Evolutionary conservation across 108 stramenopile species (phyloP).

Genomic region (Cyclotella sp.): DNA sequence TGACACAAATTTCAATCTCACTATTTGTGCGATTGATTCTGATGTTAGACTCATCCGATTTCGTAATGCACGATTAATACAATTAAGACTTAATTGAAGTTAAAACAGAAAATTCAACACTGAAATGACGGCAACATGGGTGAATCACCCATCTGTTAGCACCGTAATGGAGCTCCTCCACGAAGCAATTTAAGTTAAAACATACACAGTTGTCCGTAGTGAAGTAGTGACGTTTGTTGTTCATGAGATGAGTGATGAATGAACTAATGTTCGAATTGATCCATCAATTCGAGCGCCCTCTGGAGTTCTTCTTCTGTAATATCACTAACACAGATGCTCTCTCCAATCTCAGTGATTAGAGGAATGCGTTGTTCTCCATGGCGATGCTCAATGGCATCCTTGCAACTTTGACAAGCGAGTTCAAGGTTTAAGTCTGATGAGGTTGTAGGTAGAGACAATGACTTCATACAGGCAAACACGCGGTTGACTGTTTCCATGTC

Average conservation of each 20-base stretch:
- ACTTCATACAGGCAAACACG: constrained; percentile 85
- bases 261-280: constrained; percentile 56
- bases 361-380: constrained; percentile 95
- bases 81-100: too few relatives aligned
- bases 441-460: constrained; percentile 81
- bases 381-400: constrained; percentile 95
- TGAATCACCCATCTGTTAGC: too few relatives aligned
- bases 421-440: constrained; percentile 74
- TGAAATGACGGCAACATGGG: too few relatives aligned
- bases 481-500: constrained; percentile 82
- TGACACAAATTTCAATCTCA: neutral
- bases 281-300: constrained; percentile 77
- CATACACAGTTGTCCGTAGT: too few relatives aligned
- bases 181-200: too few relatives aligned
- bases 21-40: neutral
- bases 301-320: constrained; percentile 89
- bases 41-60: too few relatives aligned
- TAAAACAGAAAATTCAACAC: too few relatives aligned
- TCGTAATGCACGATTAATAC: too few relatives aligned
- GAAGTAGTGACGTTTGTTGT: too few relatives aligned
- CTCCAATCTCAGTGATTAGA: constrained; percentile 90
- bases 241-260: too few relatives aligned
- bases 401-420: constrained; percentile 88
- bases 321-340: constrained; percentile 91
- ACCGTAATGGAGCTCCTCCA: too few relatives aligned